Base-by-base conservation (phyloP, 2,329 filamentous ascomycete species). In the Talaromyces rugulosus region DNA sequence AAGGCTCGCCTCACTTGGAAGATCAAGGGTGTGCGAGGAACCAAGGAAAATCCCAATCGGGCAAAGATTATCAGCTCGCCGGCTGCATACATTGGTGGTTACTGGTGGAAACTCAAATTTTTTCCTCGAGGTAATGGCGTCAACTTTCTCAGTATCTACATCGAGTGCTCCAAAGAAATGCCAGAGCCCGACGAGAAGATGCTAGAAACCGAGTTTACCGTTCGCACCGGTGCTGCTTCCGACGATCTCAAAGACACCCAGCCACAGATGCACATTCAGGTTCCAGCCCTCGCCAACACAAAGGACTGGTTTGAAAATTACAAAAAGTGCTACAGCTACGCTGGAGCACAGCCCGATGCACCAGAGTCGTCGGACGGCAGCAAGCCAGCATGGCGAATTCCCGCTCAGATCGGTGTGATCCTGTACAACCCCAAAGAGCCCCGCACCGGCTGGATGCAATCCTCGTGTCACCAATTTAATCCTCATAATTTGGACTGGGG, bases 21-120 rank as follows among this genome's bases (percentile, higher is more conserved):
- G 54, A 77, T 88, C 51, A 80, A 83, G 34, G 78, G 80, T 47
- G 83, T 86, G 67, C 84, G 87, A 63, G 86, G 86, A 56, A 87
- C 85, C 12, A 82, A 79, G 57, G 84, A 87, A 56, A 80, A 81
- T 3, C 85, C 85, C 2, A 87, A 87, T 68, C 80, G 80, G 50
- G 80, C 82, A 42, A 78, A 81, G 47, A 76, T 87, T 65, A 85
- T 87, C 81, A 82, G 81, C 33, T 88, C 86, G 5, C 83, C 80
- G 0, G 70, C 80, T 5, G 82, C 85, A 11, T 80, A 74, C 30
- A 77, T 88, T 61, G 86, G 84, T 23, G 85, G 83, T 23, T 82
- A 84, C 64, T 85, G 87, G 69, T 88, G 85, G 85, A 85, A 82
- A 60, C 84, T 88, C 75, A 88, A 88, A 71, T 85, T 87, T 69